Evolutionary conservation across 805 yeast species (phyloP), one percentile per base, ranked within the genome.

Genomic region (Wickerhamiella qilinensis): DNA sequence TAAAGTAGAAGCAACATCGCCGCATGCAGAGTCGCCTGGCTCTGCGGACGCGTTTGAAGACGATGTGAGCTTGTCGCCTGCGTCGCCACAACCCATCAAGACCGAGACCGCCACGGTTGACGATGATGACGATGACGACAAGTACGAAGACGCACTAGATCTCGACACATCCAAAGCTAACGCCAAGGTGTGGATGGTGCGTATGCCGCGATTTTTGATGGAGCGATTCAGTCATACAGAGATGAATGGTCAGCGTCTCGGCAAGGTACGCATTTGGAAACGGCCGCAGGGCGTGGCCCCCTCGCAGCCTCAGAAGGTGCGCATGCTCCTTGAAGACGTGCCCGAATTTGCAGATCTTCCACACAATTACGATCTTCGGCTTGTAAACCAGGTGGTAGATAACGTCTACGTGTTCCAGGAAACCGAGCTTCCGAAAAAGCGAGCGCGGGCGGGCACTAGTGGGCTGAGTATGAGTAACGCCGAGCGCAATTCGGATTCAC

Each of bases 361-460:
- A 8, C 82, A 74, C 50, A 81, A 80, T 47, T 91, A 86, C 55
- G 91, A 84, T 50, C 62, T 91, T 12, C 70, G 75, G 40, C 64
- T 91, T 53, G 71, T 81, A 19, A 84, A 84, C 57, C 75, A 78
- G 33, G 73, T 73, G 40, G 94, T 88, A 4, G 74, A 75, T 40
- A 91, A 88, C 40, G 83, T 91, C 43, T 91, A 68, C 54, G 79
- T 86, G 12, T 84, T 91, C 57, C 75, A 84, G 24, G 98, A 88
- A 60, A 77, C 82, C 52, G 86, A 85, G 53, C 64, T 82, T 32
- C 54, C 53, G 21, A 40, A 47, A 48, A 67, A 69, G 49, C 69
- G 45, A 21, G 21, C 39, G 27, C 1, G 38, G 24, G 28, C 36
- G 30, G n/a, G n/a, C n/a, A n/a, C n/a, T n/a, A n/a, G n/a, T n/a